Base-by-base conservation (phyloP, 257 asterid genomes). In the Ehretia macrophylla region DNA sequence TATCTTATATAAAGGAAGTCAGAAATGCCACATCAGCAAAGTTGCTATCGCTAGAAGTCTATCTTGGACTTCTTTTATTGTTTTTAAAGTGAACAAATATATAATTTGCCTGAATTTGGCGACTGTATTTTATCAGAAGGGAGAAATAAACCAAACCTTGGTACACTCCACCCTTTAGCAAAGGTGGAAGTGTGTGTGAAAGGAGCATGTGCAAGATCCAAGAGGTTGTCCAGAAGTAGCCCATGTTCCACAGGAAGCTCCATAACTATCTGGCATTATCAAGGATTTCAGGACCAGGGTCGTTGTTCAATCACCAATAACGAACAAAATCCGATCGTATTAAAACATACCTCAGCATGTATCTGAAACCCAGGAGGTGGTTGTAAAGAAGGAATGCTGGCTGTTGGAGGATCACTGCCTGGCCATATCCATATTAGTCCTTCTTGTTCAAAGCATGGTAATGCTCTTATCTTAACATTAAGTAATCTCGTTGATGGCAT, bases 401-500 rank as follows among this genome's bases (percentile, higher is more conserved):
- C 82, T 8, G 89, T 59, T 17, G 98, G 98, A 60, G 98, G 93
- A 72, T 82, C 88, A 62, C 71, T 75, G 51, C 98, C 98, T 4
- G 98, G 98, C 97, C 98, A 91, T 62, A 91, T 83, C 98, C 97
- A 91, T 63, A 91, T 82, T 86, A 91, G 73, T 4, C 97, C 98
- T 23, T 88, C 98, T 72, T 85, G 88, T 75, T 91, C 98, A 67
- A 82, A 84, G 81, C 98, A 91, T 14, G 97, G 98, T 68, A 91
- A 63, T 32, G 98, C 76, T 64, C 59, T 85, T 64, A 91, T 82
- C 78, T 82, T 91, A 51, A 84, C 88, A 23, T 85, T 81, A 18
- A 76, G 77, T 37, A 75, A 42, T 75, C 74, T 88, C 37, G 98
- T 91, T 18, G 98, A 91, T 22, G 98, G 98, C 98, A 91, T 91